Evolutionary conservation across 768 basidiomycete species (phyloP), one percentile per base, ranked within the genome.

Genomic region (Leccinum broughii): DNA sequence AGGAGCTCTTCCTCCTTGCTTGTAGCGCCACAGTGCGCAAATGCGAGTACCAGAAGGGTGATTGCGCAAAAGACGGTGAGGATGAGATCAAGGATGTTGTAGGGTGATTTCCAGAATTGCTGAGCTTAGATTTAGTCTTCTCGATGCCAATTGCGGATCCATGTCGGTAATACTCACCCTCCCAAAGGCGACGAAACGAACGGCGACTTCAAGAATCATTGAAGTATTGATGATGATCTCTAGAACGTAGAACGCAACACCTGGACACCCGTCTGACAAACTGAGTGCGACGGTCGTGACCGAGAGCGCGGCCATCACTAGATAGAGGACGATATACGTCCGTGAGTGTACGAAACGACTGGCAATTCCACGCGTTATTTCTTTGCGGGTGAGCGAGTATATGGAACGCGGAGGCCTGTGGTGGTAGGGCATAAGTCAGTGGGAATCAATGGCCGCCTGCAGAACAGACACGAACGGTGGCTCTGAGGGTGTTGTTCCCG

Each of bases 1-100:
- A 98, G 82, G 1, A 98, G 78, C 68, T 97, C 95, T 76, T 99
- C 96, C 68, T 93, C 91, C 76, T 92, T 93, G 72, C 90, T 93
- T 39, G 86, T 85, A 32, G 84, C 69, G 24, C 88, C 89, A 71
- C 93, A 94, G 54, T 89, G 87, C n/a, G 90, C 88, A 71, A 94
- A 92, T 56, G 90, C 85, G 51, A 98, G 85, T 20, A 98, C 85
- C 34, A 95, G 80, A 51, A 99, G 77, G 6, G 97, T 99, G 59
- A 98, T 72, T 4, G 85, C 88, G 70, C 96, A 98, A 77, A 99
- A 92, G 30, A 84, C 64, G 2, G 97, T 98, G 49, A 99, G 81
- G 54, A 91, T 83, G 15, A 97, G 81, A 72, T 98, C 95, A 67
- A 95, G 80, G 34, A 92, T 78, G 71, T 98, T 98, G 77, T 93